Percentiles rank a stretch among this genome's conserved stretches.
Evolutionary conservation across 352 stramenopile genomes (phyloP).

Genomic region (Pythium graminicola): DNA sequence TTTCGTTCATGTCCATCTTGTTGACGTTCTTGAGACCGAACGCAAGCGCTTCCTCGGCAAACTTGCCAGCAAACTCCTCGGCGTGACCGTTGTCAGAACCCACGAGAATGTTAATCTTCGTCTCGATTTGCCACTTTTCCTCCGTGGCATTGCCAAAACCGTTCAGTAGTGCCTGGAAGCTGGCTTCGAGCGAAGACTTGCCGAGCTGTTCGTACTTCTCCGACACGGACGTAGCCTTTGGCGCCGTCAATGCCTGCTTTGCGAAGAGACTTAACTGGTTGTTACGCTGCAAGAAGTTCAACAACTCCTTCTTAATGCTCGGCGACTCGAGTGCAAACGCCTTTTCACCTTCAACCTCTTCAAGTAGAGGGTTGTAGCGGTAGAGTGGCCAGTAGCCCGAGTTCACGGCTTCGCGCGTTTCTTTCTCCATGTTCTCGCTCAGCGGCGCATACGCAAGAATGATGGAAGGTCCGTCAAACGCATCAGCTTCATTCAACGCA

Average conservation of each 20-base stretch:
- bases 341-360: constrained; percentile 76
- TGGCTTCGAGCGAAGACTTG: constrained; percentile 76
- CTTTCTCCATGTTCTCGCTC: constrained; percentile 81
- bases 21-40: constrained; percentile 73
- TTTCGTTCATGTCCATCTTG: constrained; percentile 82
- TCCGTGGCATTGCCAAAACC: constrained; percentile 42
- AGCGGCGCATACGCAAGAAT: constrained; percentile 86
- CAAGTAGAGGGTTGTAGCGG: constrained; percentile 83
- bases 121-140: constrained; percentile 59
- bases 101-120: constrained; percentile 72
- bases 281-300: constrained; percentile 85
- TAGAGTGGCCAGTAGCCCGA: constrained; percentile 90
- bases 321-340: constrained; percentile 87
- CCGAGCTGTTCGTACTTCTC: constrained; percentile 76
- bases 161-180: constrained; percentile 70
- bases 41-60: constrained; percentile 56
- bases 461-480: constrained; percentile 86
- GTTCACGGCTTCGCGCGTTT: constrained; percentile 82
- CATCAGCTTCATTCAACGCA: constrained; percentile 87
- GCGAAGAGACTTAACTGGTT: constrained; percentile 88
- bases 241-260: constrained; percentile 52
- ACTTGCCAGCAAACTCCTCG: constrained; percentile 65
- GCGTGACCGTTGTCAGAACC: constrained; percentile 70
- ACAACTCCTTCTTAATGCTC: constrained; percentile 88
- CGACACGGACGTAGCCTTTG: constrained; percentile 34